Base-by-base conservation (phyloP, 768 basidiomycete genomes). In the Naganishia onofrii region DNA sequence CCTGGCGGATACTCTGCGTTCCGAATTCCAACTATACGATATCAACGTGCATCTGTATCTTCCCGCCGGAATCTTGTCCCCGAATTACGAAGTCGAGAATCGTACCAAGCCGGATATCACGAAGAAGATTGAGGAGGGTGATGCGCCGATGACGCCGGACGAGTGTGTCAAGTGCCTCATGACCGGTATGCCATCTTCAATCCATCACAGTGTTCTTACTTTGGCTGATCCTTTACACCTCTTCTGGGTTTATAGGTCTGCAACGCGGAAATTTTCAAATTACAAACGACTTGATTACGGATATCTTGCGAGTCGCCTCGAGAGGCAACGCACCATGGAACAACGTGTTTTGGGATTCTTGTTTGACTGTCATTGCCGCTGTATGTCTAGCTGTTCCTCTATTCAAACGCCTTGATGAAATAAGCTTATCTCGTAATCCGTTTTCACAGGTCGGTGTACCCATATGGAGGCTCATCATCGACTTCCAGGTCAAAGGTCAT, bases 11-110 rank as follows among this genome's bases (percentile, higher is more conserved):
- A 85, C 88, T 0, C 84, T 96, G 17, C 88, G 89, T 9, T 89
- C 87, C 29, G 93, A 95, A 76, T 82, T 92, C 58, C 82, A 88
- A 71, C 83, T 93, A 8, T 92, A 94, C 77, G 86, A 85, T 60
- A 90, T 92, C 76, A 83, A 84, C 64, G 86, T 92, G 7, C 91
- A 93, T 73, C 86, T 91, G 53, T 92, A 87, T 82, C 88, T 91
- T 81, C 92, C 93, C 0, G 85, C 85, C 0, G 91, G 91, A 0
- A 94, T 96, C 83, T 85, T 83, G 73, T 87, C 87, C 0, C 88
- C 91, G 0, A 91, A 92, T 0, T 90, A 84, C 71, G 87, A 89
- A 21, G 84, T 86, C 68, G 93, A 94, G 78, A 88, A 90, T 78
- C 85, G 84, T 75, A 85, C 84, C 9, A 95, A 95, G 75, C 93